Evolutionary conservation across 2,329 filamentous ascomycete species (phyloP).

Genomic region (Sporothrix variecibatus): DNA sequence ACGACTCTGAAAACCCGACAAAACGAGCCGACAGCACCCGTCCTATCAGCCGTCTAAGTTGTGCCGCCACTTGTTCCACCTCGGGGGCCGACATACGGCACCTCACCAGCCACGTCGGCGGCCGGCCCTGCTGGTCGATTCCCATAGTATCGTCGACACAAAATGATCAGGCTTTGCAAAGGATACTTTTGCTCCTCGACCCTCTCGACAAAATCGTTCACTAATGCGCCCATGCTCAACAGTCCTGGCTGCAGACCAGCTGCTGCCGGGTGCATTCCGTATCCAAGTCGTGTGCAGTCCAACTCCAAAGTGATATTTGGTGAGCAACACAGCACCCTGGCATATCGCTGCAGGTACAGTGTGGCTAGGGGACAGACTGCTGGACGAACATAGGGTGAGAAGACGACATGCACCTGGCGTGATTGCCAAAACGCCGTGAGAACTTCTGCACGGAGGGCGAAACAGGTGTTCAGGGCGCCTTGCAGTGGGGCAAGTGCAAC

Average conservation of each 20-base stretch:
- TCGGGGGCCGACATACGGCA: constrained; percentile 34
- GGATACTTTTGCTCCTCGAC: constrained; percentile 26
- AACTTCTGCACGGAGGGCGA: constrained; percentile 42
- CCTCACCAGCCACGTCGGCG: constrained; percentile 21
- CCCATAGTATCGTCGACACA: constrained; percentile 22
- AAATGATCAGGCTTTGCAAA: not conserved
- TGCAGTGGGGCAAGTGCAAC: constrained; percentile 30
- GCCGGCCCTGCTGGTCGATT: constrained; percentile 29
- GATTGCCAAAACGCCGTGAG: constrained; percentile 41
- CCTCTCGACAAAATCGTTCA: constrained; percentile 36
- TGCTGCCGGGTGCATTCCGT: constrained; percentile 36
- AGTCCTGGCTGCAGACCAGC: constrained; percentile 33
- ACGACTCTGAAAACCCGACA: constrained; percentile 38
- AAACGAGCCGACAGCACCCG: constrained; percentile 40
- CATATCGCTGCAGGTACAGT: constrained; percentile 41
- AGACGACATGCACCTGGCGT: constrained; percentile 43
- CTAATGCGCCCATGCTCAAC: constrained; percentile 34
- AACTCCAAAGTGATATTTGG: constrained; percentile 43
- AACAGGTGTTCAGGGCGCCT: constrained; percentile 24
- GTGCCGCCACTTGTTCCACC: constrained; percentile 36
- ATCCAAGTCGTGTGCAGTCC: constrained; percentile 44
- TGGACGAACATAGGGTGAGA: constrained; percentile 42
- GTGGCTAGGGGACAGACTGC: constrained; percentile 41
- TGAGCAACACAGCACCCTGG: constrained; percentile 41
- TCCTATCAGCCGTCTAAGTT: constrained; percentile 37